Percentiles rank a stretch among this genome's conserved stretches.
phyloP scores from a whole-genome alignment of 2,329 filamentous ascomycete genomes.

The Colletotrichum limetticola region DNA sequence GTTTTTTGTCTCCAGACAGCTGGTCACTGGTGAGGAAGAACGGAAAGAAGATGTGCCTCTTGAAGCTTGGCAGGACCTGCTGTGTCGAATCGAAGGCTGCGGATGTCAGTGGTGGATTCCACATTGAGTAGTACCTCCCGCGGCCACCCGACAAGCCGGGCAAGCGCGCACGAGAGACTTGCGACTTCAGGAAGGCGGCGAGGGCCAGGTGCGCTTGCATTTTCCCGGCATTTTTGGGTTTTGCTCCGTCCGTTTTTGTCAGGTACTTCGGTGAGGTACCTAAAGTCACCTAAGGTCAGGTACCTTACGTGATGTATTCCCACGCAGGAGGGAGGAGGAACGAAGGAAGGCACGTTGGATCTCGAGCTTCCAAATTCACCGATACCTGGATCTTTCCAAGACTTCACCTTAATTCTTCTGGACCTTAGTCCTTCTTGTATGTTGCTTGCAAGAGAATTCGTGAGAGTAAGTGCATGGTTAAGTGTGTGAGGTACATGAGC shows the following conservation, averaged over 20 bases:
- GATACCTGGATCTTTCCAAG: not conserved
- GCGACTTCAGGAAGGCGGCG: conserved; percentile 28
- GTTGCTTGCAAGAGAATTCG: too few species aligned
- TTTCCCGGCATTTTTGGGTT: not conserved
- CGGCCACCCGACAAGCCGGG: conserved; percentile 28
- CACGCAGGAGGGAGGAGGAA: not conserved
- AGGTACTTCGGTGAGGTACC: not conserved
- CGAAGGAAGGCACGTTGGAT: not conserved
- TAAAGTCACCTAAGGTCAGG: too few species aligned
- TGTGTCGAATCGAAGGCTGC: conserved; percentile 7
- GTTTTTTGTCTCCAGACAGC: not conserved
- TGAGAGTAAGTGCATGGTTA: not conserved
- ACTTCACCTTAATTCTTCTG: not conserved
- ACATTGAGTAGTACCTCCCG: conserved; percentile 18
- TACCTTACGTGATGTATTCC: too few species aligned
- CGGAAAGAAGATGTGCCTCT: not conserved
- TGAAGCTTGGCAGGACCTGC: conserved; percentile 18
- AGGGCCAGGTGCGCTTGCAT: not conserved
- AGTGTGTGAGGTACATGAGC: not conserved
- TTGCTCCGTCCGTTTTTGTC: not conserved
- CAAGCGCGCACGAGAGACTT: conserved; percentile 23
- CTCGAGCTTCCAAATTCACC: not conserved
- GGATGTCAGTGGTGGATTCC: conserved; percentile 18
- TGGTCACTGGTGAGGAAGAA: not conserved
- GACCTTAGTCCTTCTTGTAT: not conserved